Evolutionary conservation across 805 yeast species (phyloP).

Genomic region (Hanseniaspora valbyensis): DNA sequence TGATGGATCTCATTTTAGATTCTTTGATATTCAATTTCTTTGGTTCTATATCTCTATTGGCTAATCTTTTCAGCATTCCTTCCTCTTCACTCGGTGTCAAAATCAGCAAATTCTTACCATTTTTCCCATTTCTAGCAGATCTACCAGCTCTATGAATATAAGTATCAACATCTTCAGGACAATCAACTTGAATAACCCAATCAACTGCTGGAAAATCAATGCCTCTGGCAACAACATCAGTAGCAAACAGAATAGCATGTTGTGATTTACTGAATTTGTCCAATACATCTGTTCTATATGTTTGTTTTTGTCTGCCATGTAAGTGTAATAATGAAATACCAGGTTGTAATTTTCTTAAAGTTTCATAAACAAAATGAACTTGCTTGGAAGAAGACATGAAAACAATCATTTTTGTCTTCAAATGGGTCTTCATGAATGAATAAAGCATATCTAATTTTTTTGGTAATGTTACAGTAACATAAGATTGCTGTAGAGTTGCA

Average conservation of each 20-base stretch:
- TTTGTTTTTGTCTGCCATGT: constrained; percentile 84
- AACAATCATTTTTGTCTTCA: constrained; percentile 68
- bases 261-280: constrained; percentile 66
- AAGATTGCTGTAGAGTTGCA: constrained; percentile 71
- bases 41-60: constrained; percentile 54
- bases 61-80: constrained; percentile 56
- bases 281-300: constrained; percentile 76
- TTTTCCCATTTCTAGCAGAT: constrained; percentile 75
- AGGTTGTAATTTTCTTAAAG: constrained; percentile 78
- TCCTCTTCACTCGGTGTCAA: constrained; percentile 74
- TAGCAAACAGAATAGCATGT: constrained; percentile 72
- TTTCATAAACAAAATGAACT: constrained; percentile 79
- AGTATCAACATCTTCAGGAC: constrained; percentile 83
- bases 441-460: constrained; percentile 79
- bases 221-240: constrained; percentile 88
- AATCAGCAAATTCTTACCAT: constrained; percentile 73
- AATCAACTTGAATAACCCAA: constrained; percentile 89
- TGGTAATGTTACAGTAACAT: constrained; percentile 55
- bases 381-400: constrained; percentile 82
- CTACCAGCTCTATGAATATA: constrained; percentile 88
- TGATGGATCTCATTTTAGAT: constrained; percentile 59
- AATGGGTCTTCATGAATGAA: constrained; percentile 75
- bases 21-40: constrained; percentile 64
- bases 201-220: constrained; percentile 86
- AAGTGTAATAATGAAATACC: constrained; percentile 79